Evolutionary conservation across 208 protist species (phyloP).

Genomic region (Leishmania mexicana): DNA sequence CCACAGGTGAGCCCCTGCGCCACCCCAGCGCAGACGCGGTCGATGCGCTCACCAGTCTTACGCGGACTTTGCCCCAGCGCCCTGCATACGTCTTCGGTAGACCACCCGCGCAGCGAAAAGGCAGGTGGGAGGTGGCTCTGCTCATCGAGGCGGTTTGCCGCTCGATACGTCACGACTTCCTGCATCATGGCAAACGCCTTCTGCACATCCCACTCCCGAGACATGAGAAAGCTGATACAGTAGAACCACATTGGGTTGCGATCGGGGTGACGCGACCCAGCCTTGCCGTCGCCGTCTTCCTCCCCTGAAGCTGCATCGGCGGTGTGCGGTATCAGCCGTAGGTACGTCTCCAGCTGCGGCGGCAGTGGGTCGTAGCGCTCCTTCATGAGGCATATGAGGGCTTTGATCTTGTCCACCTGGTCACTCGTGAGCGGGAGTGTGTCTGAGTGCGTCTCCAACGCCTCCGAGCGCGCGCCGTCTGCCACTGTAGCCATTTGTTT

Average conservation of each 20-base stretch:
- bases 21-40: constrained; percentile 40
- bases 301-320: not conserved
- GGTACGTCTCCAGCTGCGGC: constrained; percentile 1
- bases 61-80: constrained; percentile 4
- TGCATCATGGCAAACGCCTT: constrained; percentile 59
- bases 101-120: constrained; percentile 52
- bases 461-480: not conserved
- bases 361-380: constrained; percentile 31
- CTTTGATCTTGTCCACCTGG: constrained; percentile 43
- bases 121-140: constrained; percentile 40
- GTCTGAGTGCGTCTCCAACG: not conserved
- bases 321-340: constrained; percentile 3
- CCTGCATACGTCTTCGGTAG: constrained; percentile 12
- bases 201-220: constrained; percentile 59
- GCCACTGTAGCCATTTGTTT: not conserved
- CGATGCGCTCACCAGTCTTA: constrained; percentile 7
- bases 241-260: constrained; percentile 37
- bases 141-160: constrained; percentile 39
- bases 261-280: not conserved
- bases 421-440: constrained; percentile 15
- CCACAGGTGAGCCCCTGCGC: constrained; percentile 27
- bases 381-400: constrained; percentile 37
- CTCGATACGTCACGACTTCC: constrained; percentile 35
- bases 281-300: constrained; percentile 1
- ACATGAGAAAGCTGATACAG: constrained; percentile 48